Conservation (phyloP, 306 rosid genomes). For the Luffa acutangula region DNA sequence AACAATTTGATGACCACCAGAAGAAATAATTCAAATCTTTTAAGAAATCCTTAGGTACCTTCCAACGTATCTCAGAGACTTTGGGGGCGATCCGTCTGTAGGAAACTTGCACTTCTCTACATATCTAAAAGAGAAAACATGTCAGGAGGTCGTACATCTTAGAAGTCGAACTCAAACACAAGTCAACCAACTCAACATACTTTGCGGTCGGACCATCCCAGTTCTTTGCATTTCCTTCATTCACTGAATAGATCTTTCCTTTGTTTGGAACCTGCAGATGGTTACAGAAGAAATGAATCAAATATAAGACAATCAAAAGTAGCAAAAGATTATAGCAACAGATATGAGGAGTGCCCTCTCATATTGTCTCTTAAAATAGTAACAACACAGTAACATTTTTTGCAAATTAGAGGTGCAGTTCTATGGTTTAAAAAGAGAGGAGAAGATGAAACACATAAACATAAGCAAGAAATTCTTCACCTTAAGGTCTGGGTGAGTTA, state of each 20-base stretch:
- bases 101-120: slow-evolving; percentile 93
- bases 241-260: slow-evolving; percentile 92
- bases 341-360: background rate
- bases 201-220: slow-evolving; percentile 87
- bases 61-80: slow-evolving; percentile 94
- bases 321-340: background rate
- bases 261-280: slow-evolving; percentile 66
- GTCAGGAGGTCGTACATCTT: slow-evolving; percentile 12
- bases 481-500: slow-evolving; percentile 91
- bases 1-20: background rate
- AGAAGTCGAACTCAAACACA: background rate
- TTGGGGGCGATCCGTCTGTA: slow-evolving; percentile 69
- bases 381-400: background rate
- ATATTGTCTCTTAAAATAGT: background rate
- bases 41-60: slow-evolving; percentile 35
- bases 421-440: background rate
- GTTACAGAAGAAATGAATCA: slow-evolving; percentile 9
- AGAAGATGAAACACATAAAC: background rate
- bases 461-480: slow-evolving; percentile 19
- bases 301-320: background rate
- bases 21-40: background rate
- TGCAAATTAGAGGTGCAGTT: background rate
- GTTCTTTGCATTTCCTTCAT: slow-evolving; percentile 96
- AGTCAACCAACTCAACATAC: slow-evolving; percentile 29
- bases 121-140: slow-evolving; percentile 28